phyloP scores from a whole-genome alignment of 352 stramenopile species.

The Phytophthora fragariaefolia region DNA sequence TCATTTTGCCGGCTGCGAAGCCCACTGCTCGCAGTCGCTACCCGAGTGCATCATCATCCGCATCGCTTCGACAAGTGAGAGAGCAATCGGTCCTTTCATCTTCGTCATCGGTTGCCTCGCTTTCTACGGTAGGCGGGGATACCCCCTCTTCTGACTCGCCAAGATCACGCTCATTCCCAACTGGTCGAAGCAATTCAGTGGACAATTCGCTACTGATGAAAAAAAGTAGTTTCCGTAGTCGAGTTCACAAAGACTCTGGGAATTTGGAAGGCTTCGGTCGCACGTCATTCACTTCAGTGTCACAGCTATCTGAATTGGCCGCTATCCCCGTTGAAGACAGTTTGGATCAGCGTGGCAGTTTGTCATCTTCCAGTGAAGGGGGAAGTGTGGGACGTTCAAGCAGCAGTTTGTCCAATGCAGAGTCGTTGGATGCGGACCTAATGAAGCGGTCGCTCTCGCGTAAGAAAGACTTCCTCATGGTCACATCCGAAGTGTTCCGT shows the following conservation, averaged over 20 bases:
- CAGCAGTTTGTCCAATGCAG: conserved; percentile 36
- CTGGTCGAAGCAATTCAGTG: conserved; percentile 53
- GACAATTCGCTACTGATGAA: conserved; percentile 50
- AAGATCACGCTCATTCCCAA: conserved; percentile 36
- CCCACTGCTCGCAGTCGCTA: conserved; percentile 58
- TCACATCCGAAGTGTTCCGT: conserved; percentile 90
- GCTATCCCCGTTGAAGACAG: conserved; percentile 33
- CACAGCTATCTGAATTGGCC: conserved; percentile 62
- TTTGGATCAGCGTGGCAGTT: conserved; percentile 44
- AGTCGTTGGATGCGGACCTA: conserved; percentile 65
- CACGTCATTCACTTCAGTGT: conserved; percentile 81
- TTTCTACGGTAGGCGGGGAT: conserved; percentile 37
- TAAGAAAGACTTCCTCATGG: conserved; percentile 92
- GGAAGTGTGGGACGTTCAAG: conserved; percentile 33
- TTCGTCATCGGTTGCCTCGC: conserved; percentile 48
- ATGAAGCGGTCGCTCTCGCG: conserved; percentile 86
- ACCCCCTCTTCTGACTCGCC: conserved; percentile 37
- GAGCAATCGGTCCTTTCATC: conserved; percentile 49
- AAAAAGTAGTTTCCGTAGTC: conserved; percentile 58
- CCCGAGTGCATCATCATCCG: conserved; percentile 51
- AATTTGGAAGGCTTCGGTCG: conserved; percentile 66
- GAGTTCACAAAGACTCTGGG: conserved; percentile 48
- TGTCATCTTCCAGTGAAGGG: conserved; percentile 57
- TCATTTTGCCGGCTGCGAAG: conserved; percentile 73
- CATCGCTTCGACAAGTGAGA: conserved; percentile 43